phyloP scores from a whole-genome alignment of 176 grass and related monocot species.

The Carex myosuroides region DNA sequence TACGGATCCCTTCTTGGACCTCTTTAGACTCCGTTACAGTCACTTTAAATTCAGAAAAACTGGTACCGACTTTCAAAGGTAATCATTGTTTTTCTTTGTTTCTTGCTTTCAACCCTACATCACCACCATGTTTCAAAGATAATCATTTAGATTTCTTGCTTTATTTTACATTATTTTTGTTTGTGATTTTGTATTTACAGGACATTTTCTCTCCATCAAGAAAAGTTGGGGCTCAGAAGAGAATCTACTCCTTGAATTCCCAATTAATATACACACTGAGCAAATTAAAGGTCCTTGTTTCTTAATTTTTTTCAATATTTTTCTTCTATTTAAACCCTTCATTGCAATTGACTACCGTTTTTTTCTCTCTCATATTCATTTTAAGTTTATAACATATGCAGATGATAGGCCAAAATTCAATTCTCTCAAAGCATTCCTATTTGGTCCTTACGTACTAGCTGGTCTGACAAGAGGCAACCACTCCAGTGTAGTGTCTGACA shows the following conservation, averaged over 20 bases:
- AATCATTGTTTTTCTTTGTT: conserved; percentile 9
- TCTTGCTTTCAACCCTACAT: background rate
- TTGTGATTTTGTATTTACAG: conserved; percentile 29
- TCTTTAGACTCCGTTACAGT: conserved; percentile 41
- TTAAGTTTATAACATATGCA: conserved; percentile 14
- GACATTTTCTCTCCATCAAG: conserved; percentile 54
- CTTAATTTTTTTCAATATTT: background rate
- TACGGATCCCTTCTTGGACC: conserved; percentile 81
- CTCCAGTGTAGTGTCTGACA: conserved; percentile 39
- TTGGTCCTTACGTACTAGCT: conserved; percentile 79
- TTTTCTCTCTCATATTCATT: background rate
- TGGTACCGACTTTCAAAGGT: conserved; percentile 52
- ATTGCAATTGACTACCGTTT: background rate
- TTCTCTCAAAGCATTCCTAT: conserved; percentile 63
- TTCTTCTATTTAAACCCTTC: background rate
- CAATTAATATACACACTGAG: conserved; percentile 51
- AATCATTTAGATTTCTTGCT: background rate
- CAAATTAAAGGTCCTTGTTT: conserved; percentile 57
- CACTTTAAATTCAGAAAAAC: conserved; percentile 49
- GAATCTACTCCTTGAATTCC: conserved; percentile 38
- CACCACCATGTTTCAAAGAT: no score
- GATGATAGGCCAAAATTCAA: conserved; percentile 60
- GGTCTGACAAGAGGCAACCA: conserved; percentile 57
- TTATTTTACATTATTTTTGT: background rate
- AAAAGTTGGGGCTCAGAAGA: conserved; percentile 59